These are phyloP conservation scores for Hypoxylon fragiforme DNA, from an alignment of 495 filamentous ascomycete species.

Conservation along the genomic window DNA sequence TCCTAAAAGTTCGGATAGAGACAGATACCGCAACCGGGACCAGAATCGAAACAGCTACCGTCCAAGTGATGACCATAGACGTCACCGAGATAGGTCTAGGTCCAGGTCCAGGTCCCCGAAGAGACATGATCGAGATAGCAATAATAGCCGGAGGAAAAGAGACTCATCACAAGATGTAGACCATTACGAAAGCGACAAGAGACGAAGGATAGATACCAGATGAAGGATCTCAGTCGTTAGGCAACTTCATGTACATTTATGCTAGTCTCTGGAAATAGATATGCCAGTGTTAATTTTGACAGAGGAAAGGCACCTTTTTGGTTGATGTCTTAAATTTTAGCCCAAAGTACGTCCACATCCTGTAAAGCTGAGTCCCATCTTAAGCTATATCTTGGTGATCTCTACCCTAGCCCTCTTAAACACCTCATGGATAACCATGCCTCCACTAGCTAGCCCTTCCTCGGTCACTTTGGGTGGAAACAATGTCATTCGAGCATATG, in stretches of 20 bases:
- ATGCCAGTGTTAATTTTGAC: neutral
- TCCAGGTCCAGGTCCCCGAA: constrained; percentile 47
- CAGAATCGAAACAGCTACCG: constrained; percentile 42
- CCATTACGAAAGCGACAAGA: constrained; percentile 64
- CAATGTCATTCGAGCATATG: constrained; percentile 76
- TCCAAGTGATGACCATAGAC: constrained; percentile 38
- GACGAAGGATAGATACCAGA: constrained; percentile 60
- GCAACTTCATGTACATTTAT: neutral
- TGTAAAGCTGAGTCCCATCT: no score
- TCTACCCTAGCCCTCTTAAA: constrained; percentile 86
- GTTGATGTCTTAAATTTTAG: constrained; percentile 1
- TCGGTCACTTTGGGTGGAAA: constrained; percentile 62
- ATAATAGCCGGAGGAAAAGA: constrained; percentile 60
- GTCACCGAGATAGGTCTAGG: constrained; percentile 36
- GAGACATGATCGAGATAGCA: constrained; percentile 55
- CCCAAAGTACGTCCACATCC: no score
- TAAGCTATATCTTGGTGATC: constrained; percentile 74
- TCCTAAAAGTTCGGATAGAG: constrained; percentile 37
- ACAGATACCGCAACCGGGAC: constrained; percentile 38
- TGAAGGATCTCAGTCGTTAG: neutral
- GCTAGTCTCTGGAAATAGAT: constrained; percentile 1
- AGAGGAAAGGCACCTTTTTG: neutral
- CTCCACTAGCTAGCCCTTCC: constrained; percentile 58
- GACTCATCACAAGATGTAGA: constrained; percentile 65
- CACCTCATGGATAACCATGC: constrained; percentile 68